phyloP scores from a whole-genome alignment of 2,329 filamentous ascomycete species.

The Xylariaceae sp. region DNA sequence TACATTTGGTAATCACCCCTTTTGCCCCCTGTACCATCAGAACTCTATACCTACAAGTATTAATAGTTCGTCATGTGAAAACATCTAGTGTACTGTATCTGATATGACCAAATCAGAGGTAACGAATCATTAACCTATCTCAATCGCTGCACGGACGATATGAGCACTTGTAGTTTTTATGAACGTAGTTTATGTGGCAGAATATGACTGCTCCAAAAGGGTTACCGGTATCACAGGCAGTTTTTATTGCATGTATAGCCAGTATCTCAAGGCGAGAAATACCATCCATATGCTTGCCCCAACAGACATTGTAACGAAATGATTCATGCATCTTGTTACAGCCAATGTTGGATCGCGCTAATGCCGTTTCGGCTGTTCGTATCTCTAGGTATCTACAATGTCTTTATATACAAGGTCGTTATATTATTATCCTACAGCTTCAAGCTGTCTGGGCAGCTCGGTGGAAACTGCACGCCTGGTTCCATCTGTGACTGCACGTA shows the following conservation, averaged over 20 bases:
- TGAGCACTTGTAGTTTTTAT: too few species aligned
- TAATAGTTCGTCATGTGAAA: neutral
- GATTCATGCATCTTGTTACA: neutral
- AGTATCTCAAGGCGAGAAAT: too few species aligned
- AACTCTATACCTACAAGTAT: neutral
- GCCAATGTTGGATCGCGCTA: neutral
- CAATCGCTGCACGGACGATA: too few species aligned
- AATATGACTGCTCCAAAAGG: too few species aligned
- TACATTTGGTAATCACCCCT: neutral
- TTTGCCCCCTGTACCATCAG: conserved; percentile 2
- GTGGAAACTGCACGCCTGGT: neutral
- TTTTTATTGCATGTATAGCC: too few species aligned
- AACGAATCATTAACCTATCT: too few species aligned
- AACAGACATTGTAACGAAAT: neutral
- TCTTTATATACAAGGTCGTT: neutral
- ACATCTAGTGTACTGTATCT: too few species aligned
- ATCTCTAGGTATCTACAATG: conserved; percentile 1
- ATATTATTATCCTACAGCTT: neutral
- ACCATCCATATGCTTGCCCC: too few species aligned
- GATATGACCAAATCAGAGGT: too few species aligned
- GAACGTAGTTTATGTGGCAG: too few species aligned
- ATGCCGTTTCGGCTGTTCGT: neutral
- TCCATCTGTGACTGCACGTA: neutral
- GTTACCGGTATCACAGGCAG: too few species aligned
- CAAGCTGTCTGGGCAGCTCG: neutral